Percentiles rank a stretch among this genome's conserved stretches.
Evolutionary conservation across 352 stramenopile species (phyloP).

Genomic region (Pythium diclinum): DNA sequence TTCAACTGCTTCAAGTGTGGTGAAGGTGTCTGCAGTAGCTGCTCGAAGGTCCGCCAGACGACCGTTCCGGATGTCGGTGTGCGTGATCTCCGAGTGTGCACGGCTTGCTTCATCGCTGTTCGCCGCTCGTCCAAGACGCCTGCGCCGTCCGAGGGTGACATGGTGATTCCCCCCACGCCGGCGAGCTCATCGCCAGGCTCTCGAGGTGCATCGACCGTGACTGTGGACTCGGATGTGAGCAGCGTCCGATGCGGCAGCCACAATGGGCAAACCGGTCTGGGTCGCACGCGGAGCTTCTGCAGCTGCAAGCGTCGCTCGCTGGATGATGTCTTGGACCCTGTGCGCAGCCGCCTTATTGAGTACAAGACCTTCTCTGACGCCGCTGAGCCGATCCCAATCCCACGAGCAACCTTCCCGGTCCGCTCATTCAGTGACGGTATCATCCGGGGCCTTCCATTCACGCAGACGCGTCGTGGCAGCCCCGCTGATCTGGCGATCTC

Average conservation of each 20-base stretch:
- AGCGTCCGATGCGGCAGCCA: conserved; percentile 19
- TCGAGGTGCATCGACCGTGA: background rate
- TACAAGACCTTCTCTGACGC: conserved; percentile 77
- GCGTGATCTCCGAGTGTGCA: conserved; percentile 76
- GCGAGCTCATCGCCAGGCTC: conserved; percentile 17
- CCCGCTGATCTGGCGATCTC: conserved; percentile 73
- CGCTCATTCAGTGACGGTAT: conserved; percentile 79
- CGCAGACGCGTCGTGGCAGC: conserved; percentile 58
- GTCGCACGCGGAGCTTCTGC: conserved; percentile 51
- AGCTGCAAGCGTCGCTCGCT: conserved; percentile 57
- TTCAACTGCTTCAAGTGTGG: conserved; percentile 87
- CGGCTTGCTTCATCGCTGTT: conserved; percentile 67
- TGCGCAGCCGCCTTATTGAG: conserved; percentile 72
- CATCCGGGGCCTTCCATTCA: conserved; percentile 63
- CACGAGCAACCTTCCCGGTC: conserved; percentile 59
- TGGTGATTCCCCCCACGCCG: background rate
- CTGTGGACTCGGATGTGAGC: conserved; percentile 23
- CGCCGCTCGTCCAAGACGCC: conserved; percentile 50
- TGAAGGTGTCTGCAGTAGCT: conserved; percentile 76
- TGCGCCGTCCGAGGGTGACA: conserved; percentile 17
- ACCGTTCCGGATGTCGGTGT: conserved; percentile 70
- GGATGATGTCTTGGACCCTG: conserved; percentile 68
- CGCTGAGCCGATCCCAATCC: conserved; percentile 36
- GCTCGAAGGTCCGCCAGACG: conserved; percentile 57
- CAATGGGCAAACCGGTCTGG: background rate